Evolutionary conservation across 129 eudicot species (phyloP).

Genomic region (Artemisia argyi): DNA sequence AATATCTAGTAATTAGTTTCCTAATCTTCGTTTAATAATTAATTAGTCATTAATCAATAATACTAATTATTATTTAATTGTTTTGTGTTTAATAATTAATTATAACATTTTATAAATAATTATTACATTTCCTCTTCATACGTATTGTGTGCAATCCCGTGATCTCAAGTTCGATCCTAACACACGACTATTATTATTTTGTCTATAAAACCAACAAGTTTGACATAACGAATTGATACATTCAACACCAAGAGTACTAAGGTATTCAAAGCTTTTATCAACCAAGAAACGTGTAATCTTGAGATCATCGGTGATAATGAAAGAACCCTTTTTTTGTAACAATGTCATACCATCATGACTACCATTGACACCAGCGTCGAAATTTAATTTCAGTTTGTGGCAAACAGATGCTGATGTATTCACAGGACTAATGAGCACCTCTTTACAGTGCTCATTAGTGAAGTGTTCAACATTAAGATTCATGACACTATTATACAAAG

Average conservation of each 20-base stretch:
- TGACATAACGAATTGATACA: background rate
- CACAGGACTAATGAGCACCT: slow-evolving; percentile 24
- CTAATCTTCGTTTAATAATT: no score
- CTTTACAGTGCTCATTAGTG: slow-evolving; percentile 21
- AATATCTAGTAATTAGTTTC: no score
- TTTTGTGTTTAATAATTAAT: no score
- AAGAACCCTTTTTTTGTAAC: background rate
- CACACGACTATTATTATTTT: no score
- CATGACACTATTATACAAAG: slow-evolving; percentile 25
- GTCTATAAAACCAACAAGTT: no score
- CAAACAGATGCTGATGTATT: slow-evolving; percentile 12
- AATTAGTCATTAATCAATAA: no score
- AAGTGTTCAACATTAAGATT: slow-evolving; percentile 17
- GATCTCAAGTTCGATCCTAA: no score
- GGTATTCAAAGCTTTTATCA: slow-evolving; percentile 15
- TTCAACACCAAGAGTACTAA: slow-evolving; percentile 27
- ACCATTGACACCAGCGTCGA: slow-evolving; percentile 3
- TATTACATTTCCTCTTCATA: no score
- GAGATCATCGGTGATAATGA: slow-evolving; percentile 31
- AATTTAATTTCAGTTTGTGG: slow-evolving; percentile 28
- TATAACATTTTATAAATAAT: no score
- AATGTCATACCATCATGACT: background rate
- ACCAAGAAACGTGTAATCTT: slow-evolving; percentile 15
- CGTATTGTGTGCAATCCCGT: no score
- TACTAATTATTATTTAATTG: no score